Percentiles rank a stretch among this genome's conserved stretches.
Conservation (phyloP, 768 basidiomycete genomes). For the Paxillus rubicundulus region DNA sequence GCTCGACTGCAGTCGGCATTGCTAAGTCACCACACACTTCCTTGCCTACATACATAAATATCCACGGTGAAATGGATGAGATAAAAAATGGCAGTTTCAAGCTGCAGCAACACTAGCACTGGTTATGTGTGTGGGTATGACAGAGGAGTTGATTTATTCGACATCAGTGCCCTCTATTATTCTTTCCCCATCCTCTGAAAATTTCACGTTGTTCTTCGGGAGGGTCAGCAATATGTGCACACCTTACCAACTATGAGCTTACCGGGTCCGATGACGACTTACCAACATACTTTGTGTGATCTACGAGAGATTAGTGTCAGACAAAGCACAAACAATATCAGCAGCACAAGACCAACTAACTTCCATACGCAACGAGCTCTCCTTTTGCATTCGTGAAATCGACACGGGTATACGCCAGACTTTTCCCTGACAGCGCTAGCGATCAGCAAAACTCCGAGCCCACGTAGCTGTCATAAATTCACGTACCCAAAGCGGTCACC, state of each 20-base stretch:
- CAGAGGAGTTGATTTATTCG: slow-evolving; percentile 9
- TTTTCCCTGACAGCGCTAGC: slow-evolving; percentile 52
- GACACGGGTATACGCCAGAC: slow-evolving; percentile 75
- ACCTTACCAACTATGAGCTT: slow-evolving; percentile 4
- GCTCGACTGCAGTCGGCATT: too few relatives aligned
- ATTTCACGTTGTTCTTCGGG: slow-evolving; percentile 66
- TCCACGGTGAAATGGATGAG: too few relatives aligned
- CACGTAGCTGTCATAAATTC: background rate
- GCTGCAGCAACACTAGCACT: too few relatives aligned
- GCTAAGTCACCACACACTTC: too few relatives aligned
- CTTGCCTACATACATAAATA: too few relatives aligned
- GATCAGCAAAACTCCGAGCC: background rate
- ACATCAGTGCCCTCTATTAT: slow-evolving; percentile 53
- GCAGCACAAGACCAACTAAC: slow-evolving; percentile 40
- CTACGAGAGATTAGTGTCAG: slow-evolving; percentile 36
- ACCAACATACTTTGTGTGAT: slow-evolving; percentile 84
- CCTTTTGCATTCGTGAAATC: slow-evolving; percentile 69
- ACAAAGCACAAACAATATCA: too few relatives aligned
- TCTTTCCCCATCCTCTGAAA: slow-evolving; percentile 74
- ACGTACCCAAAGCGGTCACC: slow-evolving; percentile 66
- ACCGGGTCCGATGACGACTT: slow-evolving; percentile 53
- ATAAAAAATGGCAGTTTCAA: too few relatives aligned
- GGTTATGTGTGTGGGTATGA: background rate
- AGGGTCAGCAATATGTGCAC: background rate
- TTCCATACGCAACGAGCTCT: slow-evolving; percentile 76